phyloP scores from a whole-genome alignment of 345 rosid genomes.

The Psidium friedrichsthalianum region DNA sequence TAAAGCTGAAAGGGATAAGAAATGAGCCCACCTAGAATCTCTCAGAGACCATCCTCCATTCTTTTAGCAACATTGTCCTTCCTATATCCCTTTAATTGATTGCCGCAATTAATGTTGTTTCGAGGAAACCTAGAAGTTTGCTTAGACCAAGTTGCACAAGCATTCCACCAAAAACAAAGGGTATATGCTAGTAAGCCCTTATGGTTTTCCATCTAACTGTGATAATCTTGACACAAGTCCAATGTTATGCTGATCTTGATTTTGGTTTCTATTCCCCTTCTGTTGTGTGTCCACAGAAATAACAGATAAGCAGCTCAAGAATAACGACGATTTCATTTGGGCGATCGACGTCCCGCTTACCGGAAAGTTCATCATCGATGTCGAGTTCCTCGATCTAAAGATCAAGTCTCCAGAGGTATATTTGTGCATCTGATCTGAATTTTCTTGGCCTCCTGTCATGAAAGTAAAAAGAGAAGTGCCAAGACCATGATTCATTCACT shows the following conservation, averaged over 20 bases:
- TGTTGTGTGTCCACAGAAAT: constrained; percentile 28
- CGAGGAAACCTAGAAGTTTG: neutral
- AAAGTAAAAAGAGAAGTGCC: neutral
- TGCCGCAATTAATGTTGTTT: neutral
- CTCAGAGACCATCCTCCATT: neutral
- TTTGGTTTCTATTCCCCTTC: neutral
- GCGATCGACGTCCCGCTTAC: constrained; percentile 65
- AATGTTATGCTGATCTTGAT: neutral
- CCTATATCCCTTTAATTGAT: neutral
- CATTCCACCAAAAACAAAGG: neutral
- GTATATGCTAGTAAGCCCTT: neutral
- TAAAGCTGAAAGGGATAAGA: neutral
- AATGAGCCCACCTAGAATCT: neutral
- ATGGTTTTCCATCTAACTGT: neutral
- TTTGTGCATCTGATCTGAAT: neutral
- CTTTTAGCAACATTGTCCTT: neutral
- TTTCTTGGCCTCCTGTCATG: neutral
- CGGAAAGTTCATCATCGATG: constrained; percentile 81
- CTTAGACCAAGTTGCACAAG: neutral
- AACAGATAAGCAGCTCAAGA: constrained; percentile 65
- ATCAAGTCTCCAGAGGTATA: constrained; percentile 51
- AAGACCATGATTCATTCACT: neutral
- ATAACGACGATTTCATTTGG: constrained; percentile 77
- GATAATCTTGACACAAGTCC: neutral
- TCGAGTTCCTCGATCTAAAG: constrained; percentile 84